Base-by-base conservation (phyloP, 768 basidiomycete genomes). In the Amanita rimosa region DNA sequence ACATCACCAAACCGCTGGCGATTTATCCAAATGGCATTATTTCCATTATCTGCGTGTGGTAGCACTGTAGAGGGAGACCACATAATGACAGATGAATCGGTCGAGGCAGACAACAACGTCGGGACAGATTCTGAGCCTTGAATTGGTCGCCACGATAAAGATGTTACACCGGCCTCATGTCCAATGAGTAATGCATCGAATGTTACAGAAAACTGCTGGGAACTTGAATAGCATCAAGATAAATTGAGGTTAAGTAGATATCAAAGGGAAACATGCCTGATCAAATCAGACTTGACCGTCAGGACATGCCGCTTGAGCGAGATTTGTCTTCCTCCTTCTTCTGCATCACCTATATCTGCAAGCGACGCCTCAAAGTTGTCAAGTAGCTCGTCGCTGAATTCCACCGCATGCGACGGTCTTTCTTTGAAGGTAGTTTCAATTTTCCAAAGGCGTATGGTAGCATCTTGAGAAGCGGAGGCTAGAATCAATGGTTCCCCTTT, bases 381-480 rank as follows among this genome's bases (percentile, higher is more conserved):
- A 4, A 97, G 67, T 26, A 94, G 69, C 40, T 92, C 88, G 54
- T 92, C 85, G 33, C 70, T 78, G 17, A 78, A 62, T 11, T 59
- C 57, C 29, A 22, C 58, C 43, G 34, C 31, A 26, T 24, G 34
- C 42, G 40, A 17, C 31, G 65, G 36, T 38, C 49, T n/a, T 22
- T 61, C 53, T 51, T 67, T 68, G 36, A 60, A 62, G 27, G 78
- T 62, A 14, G 67, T 59, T 38, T 84, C 78, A 53, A 99, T 80
- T 50, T 81, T 82, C 96, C 96, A 99, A 3, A 98, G 67, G 35
- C 96, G 82, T 46, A 98, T 88, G 24, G 88, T 94, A 6, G 82
- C 80, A 61, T 99, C 96, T 65, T 98, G 96, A 7, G 93, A 94
- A 1, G 92, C 96, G 19, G 93, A 94, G 1, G 96, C 94, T 33